A percentile compares a stretch with the other conserved stretches of the same genome.
These are phyloP conservation scores for Jatropha multifida DNA, from an alignment of 441 rosid genomes.

Conservation along the genomic window DNA sequence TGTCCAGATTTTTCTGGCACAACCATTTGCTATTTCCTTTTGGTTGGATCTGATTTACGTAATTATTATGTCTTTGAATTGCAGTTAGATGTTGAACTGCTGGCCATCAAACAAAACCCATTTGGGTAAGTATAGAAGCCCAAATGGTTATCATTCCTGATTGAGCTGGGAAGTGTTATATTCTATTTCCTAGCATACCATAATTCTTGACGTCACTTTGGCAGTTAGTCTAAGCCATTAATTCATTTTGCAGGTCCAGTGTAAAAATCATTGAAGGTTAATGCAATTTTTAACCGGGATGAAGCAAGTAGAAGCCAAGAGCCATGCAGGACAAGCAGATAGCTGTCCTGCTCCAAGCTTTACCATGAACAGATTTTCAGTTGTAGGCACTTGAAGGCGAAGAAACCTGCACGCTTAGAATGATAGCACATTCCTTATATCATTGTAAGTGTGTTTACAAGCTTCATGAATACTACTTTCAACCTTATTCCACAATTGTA, in stretches of 20 bases:
- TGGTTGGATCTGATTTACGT: neutral
- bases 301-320: slow-evolving; percentile 10
- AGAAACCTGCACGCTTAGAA: neutral
- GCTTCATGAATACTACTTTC: neutral
- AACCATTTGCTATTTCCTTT: neutral
- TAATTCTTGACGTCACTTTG: neutral
- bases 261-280: slow-evolving; percentile 84
- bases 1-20: neutral
- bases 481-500: neutral
- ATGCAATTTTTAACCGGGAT: slow-evolving; percentile 10
- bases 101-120: slow-evolving; percentile 86
- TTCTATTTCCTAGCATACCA: neutral
- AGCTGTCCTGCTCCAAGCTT: neutral
- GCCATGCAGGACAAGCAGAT: neutral
- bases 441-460: slow-evolving; percentile 4
- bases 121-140: slow-evolving; percentile 63
- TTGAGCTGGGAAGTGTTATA: neutral
- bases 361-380: neutral
- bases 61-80: slow-evolving; percentile 12
- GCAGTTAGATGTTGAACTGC: slow-evolving; percentile 88
- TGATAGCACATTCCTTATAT: neutral
- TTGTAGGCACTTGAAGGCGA: neutral
- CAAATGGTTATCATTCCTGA: neutral
- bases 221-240: neutral
- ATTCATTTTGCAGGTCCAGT: slow-evolving; percentile 56